Base-by-base conservation (phyloP, 2,329 filamentous ascomycete genomes). In the Trichoderma citrinoviride region DNA sequence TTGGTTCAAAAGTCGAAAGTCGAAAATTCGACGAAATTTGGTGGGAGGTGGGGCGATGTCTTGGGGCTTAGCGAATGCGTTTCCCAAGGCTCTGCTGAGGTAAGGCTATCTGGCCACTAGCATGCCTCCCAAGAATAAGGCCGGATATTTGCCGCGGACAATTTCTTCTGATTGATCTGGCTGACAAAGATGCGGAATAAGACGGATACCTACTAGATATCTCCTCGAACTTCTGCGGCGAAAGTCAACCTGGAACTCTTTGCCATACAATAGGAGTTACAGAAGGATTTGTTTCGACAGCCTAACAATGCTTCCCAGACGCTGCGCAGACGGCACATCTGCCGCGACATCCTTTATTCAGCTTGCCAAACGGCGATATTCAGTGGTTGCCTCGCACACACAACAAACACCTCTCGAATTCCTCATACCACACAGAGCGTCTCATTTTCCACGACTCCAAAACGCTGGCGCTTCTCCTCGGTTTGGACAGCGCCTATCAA, bases 1-100 rank as follows among this genome's bases (percentile, higher is more conserved):
- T 78, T 76, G 75, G 70, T 72, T 72, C 68, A 71, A 67, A 64
- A 68, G 55, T 49, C 64, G 71, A 77, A 67, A 70, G 68, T 71
- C 71, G 62, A 74, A 78, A 78, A 77, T 55, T 78, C 78, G 71
- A 72, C 73, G 76, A 77, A 76, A 77, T 77, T 78, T 77, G 76
- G 76, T 79, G 77, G 76, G 77, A 76, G 74, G 75, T 75, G 75
- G 77, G 76, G 77, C 74, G 68, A 69, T 70, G 70, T 69, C 68
- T 76, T 74, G 74, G 76, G 76, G 75, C 74, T 77, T 77, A 77
- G 74, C 74, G 74, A 77, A 55, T 63, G 64, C 47, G 23, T 57
- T 53, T 37, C 54, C 40, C 29, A 41, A 14, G 25, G 19, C 23
- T 23, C 49, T 40, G 63, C 56, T 61, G 17, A 61, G 27, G 15